A percentile compares a stretch with the other conserved stretches of the same genome.
phyloP scores from a whole-genome alignment of 257 asterid genomes.

The Solanum medicagineum region DNA sequence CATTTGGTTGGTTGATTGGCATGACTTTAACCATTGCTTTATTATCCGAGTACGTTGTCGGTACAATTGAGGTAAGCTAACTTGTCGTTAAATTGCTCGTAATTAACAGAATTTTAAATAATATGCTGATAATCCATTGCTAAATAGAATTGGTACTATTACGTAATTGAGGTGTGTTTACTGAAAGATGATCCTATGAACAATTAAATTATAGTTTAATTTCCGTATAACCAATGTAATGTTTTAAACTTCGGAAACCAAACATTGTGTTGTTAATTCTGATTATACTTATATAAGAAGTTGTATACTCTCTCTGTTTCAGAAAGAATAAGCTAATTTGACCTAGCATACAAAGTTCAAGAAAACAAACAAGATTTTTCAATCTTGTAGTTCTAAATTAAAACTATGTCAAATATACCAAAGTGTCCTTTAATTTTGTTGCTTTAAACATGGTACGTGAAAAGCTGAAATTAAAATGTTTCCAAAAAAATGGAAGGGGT shows the following conservation, averaged over 20 bases:
- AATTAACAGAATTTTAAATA: not conserved
- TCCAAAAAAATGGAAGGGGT: no score
- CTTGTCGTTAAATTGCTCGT: not conserved
- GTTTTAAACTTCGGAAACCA: no score
- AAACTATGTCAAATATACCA: no score
- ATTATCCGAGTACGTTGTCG: slow-evolving; percentile 32
- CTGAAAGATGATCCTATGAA: not conserved
- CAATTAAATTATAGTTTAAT: not conserved
- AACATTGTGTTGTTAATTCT: no score
- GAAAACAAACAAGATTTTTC: no score
- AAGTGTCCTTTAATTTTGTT: no score
- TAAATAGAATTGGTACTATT: not conserved
- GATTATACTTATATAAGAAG: not conserved
- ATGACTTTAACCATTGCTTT: slow-evolving; percentile 24
- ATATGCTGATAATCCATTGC: not conserved
- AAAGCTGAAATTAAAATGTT: no score
- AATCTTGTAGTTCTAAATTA: no score
- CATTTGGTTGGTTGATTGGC: slow-evolving; percentile 21
- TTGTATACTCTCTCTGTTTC: not conserved
- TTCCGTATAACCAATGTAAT: not conserved
- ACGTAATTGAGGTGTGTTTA: no score
- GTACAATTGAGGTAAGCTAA: slow-evolving; percentile 29
- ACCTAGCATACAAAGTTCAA: no score
- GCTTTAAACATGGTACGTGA: no score
- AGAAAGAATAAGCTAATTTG: no score